Evolutionary conservation across 257 asterid species (phyloP).

Genomic region (Anisodus acutangulus): DNA sequence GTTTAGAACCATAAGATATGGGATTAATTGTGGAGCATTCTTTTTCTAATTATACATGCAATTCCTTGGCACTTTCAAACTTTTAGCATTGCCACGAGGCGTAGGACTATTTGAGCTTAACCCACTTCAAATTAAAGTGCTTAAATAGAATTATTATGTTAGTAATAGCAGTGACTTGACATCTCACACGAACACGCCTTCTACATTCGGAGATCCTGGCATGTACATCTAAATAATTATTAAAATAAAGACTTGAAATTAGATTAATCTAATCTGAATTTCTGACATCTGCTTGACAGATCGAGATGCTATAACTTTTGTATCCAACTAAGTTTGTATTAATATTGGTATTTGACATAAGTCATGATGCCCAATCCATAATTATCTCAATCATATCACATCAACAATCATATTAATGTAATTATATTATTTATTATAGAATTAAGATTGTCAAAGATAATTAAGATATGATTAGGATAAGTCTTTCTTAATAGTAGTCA

Average conservation of each 20-base stretch:
- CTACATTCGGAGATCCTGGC: neutral
- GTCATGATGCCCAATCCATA: neutral
- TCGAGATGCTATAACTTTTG: no score
- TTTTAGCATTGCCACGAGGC: neutral
- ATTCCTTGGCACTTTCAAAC: neutral
- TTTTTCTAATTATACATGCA: neutral
- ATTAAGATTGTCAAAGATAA: no score
- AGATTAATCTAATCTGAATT: neutral
- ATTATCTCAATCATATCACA: no score
- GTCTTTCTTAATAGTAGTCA: no score
- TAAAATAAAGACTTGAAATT: neutral
- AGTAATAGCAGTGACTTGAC: neutral
- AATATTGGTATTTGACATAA: neutral
- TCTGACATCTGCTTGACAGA: no score
- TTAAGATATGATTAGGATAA: no score
- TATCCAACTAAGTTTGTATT: no score
- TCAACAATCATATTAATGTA: no score
- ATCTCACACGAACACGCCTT: neutral
- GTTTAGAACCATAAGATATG: neutral
- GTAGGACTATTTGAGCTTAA: neutral
- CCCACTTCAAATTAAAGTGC: constrained; percentile 2
- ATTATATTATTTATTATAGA: no score
- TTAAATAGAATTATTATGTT: neutral
- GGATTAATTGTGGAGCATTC: neutral
- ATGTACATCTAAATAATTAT: neutral